Evolutionary conservation across 2,329 filamentous ascomycete species (phyloP), one percentile per base, ranked within the genome.

Genomic region (Chaetomiaceae sp.): DNA sequence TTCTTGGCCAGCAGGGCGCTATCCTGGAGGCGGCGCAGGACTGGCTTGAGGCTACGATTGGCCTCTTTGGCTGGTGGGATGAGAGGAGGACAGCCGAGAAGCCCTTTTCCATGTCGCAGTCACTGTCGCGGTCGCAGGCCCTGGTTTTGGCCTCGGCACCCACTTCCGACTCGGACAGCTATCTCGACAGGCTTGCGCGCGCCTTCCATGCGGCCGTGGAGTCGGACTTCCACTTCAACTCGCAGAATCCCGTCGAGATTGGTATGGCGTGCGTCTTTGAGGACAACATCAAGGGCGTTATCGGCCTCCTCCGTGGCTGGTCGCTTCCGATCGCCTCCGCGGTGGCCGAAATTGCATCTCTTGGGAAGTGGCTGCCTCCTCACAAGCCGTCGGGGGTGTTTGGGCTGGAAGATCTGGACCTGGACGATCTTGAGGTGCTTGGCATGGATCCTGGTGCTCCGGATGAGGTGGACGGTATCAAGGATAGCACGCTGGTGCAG

Each of bases 1-100:
- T 95, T 2, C 77, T 93, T 4, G 91, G 92, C 31, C 81, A 86
- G 56, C 76, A 82, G 9, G 79, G 85, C 31, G 83, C 89, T 17
- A 88, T 96, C 46, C 73, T 95, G 54, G 79, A 83, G 41, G 81
- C 83, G 39, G 82, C 90, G 1, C 84, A 92, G 62, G 91, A 96
- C 67, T 97, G 92, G 92, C 83, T 92, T 45, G 92, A 97, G 71
- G 91, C 89, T 0, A 87, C 85, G 0, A 71, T 96, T 53, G 87
- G 85, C 2, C 72, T 97, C 44, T 84, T 91, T 27, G 84, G 87
- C 5, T 97, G 92, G 92, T 96, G 91, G 90, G 86, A 95, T 63
- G 89, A 93, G 54, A 80, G 83, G 53, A 77, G 67, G 44, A 69
- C 70, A 59, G 68, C 63, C 43, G 64, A 67, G 5, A 50, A 47